Evolutionary conservation across 108 stramenopile species (phyloP).

Genomic region (Asterionellopsis glacialis): DNA sequence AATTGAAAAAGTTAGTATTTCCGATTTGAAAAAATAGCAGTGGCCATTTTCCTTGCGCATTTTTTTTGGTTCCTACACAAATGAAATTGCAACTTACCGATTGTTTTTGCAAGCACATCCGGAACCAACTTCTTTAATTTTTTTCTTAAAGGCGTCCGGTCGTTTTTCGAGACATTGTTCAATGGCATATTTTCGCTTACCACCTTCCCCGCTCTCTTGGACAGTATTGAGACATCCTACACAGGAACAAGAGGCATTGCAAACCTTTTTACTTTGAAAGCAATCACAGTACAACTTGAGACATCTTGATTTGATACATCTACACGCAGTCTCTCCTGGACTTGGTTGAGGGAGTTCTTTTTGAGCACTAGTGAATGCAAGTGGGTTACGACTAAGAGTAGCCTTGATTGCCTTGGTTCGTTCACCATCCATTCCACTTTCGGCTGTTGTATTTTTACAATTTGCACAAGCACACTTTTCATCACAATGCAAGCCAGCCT

Average conservation of each 20-base stretch:
- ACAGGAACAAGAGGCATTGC: slow-evolving; percentile 50
- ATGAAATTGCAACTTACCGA: too few relatives aligned
- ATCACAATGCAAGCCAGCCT: slow-evolving; percentile 65
- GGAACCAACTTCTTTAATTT: slow-evolving; percentile 35
- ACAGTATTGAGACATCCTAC: slow-evolving; percentile 39
- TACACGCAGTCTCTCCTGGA: slow-evolving; percentile 69
- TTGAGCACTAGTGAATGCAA: slow-evolving; percentile 37
- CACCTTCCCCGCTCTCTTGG: slow-evolving; percentile 19
- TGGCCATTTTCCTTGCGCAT: not conserved
- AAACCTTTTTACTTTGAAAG: slow-evolving; percentile 69
- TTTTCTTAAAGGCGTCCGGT: slow-evolving; percentile 45
- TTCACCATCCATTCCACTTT: slow-evolving; percentile 36
- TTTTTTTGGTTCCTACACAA: slow-evolving; percentile 8
- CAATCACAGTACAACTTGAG: slow-evolving; percentile 92
- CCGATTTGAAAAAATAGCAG: not conserved
- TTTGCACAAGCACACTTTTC: slow-evolving; percentile 39
- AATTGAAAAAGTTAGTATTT: not conserved
- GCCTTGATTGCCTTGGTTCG: slow-evolving; percentile 48
- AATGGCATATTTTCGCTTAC: slow-evolving; percentile 35
- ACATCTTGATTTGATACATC: slow-evolving; percentile 79
- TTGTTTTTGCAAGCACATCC: slow-evolving; percentile 89
- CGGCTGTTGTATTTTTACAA: slow-evolving; percentile 49
- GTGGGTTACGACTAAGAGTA: slow-evolving; percentile 50
- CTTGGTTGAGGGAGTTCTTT: slow-evolving; percentile 7
- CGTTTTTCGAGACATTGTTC: slow-evolving; percentile 37